A percentile compares a stretch with the other conserved stretches of the same genome.
phyloP scores from a whole-genome alignment of 331 rosid genomes.

The Erythrophleum ivorense region DNA sequence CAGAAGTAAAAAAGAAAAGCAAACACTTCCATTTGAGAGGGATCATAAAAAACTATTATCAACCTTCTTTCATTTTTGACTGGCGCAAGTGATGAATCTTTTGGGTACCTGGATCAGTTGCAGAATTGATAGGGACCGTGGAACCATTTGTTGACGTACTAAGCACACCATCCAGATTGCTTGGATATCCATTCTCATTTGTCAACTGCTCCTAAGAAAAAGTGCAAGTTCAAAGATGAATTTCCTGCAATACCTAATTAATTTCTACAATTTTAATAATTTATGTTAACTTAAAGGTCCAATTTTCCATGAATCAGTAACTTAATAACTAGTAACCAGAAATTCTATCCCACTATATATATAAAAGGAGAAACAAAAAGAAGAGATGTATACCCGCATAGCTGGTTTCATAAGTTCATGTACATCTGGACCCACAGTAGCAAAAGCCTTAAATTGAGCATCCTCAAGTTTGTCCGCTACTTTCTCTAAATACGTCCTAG shows the following conservation, averaged over 20 bases:
- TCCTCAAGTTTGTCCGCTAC: conserved; percentile 47
- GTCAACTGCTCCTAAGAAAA: conserved; percentile 61
- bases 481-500: conserved; percentile 54
- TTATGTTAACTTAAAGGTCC: conserved; percentile 25
- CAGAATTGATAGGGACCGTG: conserved; percentile 36
- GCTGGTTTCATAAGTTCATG: conserved; percentile 47
- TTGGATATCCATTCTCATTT: conserved; percentile 52
- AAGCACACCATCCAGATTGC: conserved; percentile 50
- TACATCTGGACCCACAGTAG: conserved; percentile 46
- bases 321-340: conserved; percentile 36
- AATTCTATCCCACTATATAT: conserved; percentile 11
- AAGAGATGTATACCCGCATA: conserved; percentile 53
- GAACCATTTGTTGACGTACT: conserved; percentile 54
- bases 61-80: conserved; percentile 63
- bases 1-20: not conserved
- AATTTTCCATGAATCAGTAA: conserved; percentile 33
- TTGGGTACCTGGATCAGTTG: conserved; percentile 48
- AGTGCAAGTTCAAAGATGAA: conserved; percentile 38
- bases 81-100: conserved; percentile 43
- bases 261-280: not conserved
- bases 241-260: conserved; percentile 29
- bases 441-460: conserved; percentile 41
- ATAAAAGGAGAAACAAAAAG: conserved; percentile 27
- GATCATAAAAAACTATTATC: conserved; percentile 41
- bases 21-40: conserved; percentile 28